Conservation (phyloP, 2,329 filamentous ascomycete species). For the Clathrospora elynae region DNA sequence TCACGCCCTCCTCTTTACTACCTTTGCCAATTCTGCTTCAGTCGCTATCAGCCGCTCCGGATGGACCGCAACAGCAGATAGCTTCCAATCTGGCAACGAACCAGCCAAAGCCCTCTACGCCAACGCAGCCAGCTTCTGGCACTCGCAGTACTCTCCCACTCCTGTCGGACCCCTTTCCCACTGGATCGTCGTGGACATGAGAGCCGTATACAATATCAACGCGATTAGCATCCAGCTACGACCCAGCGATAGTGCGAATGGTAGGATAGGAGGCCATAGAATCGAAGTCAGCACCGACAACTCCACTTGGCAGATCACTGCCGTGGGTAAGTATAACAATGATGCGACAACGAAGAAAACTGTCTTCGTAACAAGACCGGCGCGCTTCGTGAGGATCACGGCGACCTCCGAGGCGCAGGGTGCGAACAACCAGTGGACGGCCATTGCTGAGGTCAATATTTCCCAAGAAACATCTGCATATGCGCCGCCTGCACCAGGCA, state of each 20-base stretch:
- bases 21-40: conserved; percentile 16
- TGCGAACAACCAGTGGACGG: conserved; percentile 23
- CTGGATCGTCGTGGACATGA: conserved; percentile 43
- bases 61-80: conserved; percentile 37
- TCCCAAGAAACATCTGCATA: conserved; percentile 25
- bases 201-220: conserved; percentile 34
- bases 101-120: conserved; percentile 40
- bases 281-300: conserved; percentile 42
- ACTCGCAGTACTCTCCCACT: conserved; percentile 34
- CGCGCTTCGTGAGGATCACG: conserved; percentile 33
- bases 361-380: conserved; percentile 26
- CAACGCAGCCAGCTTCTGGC: conserved; percentile 41
- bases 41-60: conserved; percentile 26
- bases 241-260: conserved; percentile 42
- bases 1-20: conserved; percentile 5
- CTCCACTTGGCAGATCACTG: conserved; percentile 31
- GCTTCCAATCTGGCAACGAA: conserved; percentile 27
- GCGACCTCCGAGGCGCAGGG: conserved; percentile 32
- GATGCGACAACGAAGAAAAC: conserved; percentile 31
- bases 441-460: conserved; percentile 35
- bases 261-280: conserved; percentile 45
- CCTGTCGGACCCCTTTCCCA: conserved; percentile 35
- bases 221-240: conserved; percentile 42
- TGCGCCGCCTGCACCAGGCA: conserved; percentile 22
- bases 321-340: conserved; percentile 35